These are phyloP conservation scores for Candida maltosa DNA, from an alignment of 805 yeast species.

Conservation along the genomic window DNA sequence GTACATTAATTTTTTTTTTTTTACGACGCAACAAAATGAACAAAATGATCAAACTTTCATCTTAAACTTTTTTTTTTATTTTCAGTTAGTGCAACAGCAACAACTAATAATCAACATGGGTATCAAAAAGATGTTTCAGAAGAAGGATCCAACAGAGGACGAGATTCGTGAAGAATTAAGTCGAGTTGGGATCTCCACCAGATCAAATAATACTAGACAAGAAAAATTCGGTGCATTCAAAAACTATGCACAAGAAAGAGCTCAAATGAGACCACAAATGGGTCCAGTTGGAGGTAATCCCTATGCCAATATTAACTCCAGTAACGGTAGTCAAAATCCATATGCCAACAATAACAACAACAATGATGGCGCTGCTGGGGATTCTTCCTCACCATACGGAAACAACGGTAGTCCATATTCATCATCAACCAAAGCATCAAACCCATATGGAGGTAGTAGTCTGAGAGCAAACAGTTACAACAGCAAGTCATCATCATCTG, in stretches of 20 bases:
- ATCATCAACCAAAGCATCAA: background rate
- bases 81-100: too few relatives aligned
- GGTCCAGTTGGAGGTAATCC: constrained; percentile 40
- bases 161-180: constrained; percentile 41
- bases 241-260: constrained; percentile 45
- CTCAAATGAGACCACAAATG: constrained; percentile 29
- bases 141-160: constrained; percentile 48
- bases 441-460: constrained; percentile 4
- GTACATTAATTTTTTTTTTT: too few relatives aligned
- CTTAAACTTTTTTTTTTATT: too few relatives aligned
- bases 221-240: constrained; percentile 52
- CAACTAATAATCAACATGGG: too few relatives aligned
- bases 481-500: too few relatives aligned
- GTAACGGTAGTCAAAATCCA: constrained; percentile 14
- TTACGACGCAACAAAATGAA: too few relatives aligned
- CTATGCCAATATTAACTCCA: constrained; percentile 26
- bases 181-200: constrained; percentile 41
- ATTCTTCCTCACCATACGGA: background rate
- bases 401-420: too few relatives aligned
- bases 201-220: constrained; percentile 29
- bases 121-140: constrained; percentile 42
- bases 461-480: background rate
- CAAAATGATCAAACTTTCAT: too few relatives aligned
- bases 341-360: constrained; percentile 5
- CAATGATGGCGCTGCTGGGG: background rate